Evolutionary conservation across 75 land plant genomes (phyloP), one percentile per base, ranked within the genome.

Genomic region (Azolla pinnata): DNA sequence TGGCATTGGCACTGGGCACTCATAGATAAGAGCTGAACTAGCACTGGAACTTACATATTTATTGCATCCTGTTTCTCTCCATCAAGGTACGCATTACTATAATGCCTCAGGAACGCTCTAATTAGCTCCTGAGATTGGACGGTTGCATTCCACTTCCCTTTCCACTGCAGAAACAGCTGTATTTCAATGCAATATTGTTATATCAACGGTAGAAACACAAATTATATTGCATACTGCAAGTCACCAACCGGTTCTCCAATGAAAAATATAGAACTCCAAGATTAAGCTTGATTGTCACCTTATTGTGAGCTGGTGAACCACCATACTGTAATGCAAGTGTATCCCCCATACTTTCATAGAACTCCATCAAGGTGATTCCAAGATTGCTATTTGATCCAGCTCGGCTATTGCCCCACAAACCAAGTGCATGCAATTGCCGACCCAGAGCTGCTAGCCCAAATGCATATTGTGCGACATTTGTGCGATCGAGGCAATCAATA

Each of bases 291-390:
- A 0, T 56, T 56, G 33, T 25, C 68, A 79, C 86, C 81, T 84
- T 86, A 63, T 86, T 86, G 35, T 86, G 90, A 40, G 90, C 90
- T 29, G 86, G 74, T 66, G 90, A 86, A 3, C 90, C 83, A 60
- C 83, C 83, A 77, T 86, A 86, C 60, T 86, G 86, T 12, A 74
- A 30, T 28, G 83, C 90, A 40, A 86, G 82, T 14, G 75, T 77
- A 55, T 86, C 89, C 33, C 90, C 90, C 90, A 86, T 86, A 30
- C 31, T 79, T 61, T 82, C 85, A 65, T 82, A 86, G 47, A 76
- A 23, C 17, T 52, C 49, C 85, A 82, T 85, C 42, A 85, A 62
- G 17, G 67, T 73, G 31, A 69, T 74, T 24, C 83, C 85, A 61
- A 85, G 61, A 33, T 77, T 73, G 32, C 54, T 40, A 60, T 85